These are phyloP conservation scores for Eragrostis curvula DNA, from an alignment of 176 grass and related monocot genomes.

Conservation along the genomic window DNA sequence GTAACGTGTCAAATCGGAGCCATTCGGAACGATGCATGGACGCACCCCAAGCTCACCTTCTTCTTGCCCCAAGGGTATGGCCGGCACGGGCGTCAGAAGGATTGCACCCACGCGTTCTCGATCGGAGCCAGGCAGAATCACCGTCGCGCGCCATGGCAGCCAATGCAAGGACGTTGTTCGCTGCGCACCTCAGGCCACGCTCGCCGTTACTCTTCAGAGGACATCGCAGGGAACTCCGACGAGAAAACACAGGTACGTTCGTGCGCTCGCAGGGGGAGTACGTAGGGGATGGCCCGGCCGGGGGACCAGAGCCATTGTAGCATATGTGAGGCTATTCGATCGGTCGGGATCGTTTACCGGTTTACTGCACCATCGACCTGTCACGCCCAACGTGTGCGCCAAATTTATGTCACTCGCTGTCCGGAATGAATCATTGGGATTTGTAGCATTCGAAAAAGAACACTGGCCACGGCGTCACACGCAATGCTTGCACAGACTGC, in stretches of 20 bases:
- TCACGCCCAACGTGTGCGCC: constrained; percentile 52
- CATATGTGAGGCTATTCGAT: constrained; percentile 2
- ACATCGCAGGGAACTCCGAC: not conserved
- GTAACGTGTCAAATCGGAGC: not conserved
- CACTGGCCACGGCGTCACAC: not conserved
- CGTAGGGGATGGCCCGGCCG: not conserved
- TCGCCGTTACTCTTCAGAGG: not conserved
- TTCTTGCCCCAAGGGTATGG: not conserved
- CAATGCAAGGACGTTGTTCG: not conserved
- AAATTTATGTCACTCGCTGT: constrained; percentile 53
- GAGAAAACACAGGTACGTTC: not conserved
- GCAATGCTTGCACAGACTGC: too few species aligned
- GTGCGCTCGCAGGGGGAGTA: not conserved
- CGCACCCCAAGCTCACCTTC: not conserved
- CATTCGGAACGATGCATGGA: not conserved
- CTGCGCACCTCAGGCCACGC: not conserved
- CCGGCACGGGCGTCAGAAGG: not conserved
- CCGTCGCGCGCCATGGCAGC: not conserved
- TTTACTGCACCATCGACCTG: not conserved
- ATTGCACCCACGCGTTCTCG: not conserved
- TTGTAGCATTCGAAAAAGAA: not conserved
- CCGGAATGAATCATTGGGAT: constrained; percentile 40
- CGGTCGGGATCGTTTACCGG: constrained; percentile 1
- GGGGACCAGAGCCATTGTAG: constrained; percentile 23
- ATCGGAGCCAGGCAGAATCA: not conserved